Percentiles rank a stretch among this genome's conserved stretches.
Evolutionary conservation across 495 filamentous ascomycete genomes (phyloP).

Genomic region (Xylaria flabelliformis): DNA sequence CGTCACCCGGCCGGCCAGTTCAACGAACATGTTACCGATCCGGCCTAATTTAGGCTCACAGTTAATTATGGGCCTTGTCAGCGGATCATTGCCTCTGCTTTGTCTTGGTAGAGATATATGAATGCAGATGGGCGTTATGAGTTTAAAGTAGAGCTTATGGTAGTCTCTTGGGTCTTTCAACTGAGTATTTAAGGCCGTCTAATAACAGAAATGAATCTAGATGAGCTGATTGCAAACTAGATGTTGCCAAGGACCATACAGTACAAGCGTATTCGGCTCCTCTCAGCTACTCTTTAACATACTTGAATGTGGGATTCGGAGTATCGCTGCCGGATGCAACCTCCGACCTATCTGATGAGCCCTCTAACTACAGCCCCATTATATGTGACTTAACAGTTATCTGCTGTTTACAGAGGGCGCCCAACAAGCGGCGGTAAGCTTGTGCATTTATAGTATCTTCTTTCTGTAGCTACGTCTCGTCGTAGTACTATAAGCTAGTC

Average conservation of each 20-base stretch:
- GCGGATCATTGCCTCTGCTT: no score
- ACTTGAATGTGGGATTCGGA: not conserved
- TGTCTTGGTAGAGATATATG: no score
- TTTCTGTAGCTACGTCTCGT: not conserved
- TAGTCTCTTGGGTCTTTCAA: not conserved
- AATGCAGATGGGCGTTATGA: not conserved
- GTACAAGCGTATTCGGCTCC: not conserved
- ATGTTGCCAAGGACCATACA: not conserved
- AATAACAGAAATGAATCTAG: not conserved
- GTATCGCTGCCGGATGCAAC: not conserved
- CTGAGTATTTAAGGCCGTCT: not conserved
- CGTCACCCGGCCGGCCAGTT: constrained; percentile 30
- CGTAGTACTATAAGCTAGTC: not conserved
- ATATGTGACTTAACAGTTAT: not conserved
- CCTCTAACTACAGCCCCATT: constrained; percentile 15
- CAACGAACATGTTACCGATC: no score
- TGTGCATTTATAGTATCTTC: not conserved
- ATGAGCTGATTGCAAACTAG: not conserved
- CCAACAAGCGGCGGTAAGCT: not conserved
- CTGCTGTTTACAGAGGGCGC: constrained; percentile 1
- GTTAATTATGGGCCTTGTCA: no score
- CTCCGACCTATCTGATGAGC: not conserved
- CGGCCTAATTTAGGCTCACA: no score
- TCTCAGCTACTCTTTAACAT: not conserved
- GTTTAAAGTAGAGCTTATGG: not conserved